These are phyloP conservation scores for Kluyveromyces sp. DNA, from an alignment of 1,139 yeast species.

Conservation along the genomic window DNA sequence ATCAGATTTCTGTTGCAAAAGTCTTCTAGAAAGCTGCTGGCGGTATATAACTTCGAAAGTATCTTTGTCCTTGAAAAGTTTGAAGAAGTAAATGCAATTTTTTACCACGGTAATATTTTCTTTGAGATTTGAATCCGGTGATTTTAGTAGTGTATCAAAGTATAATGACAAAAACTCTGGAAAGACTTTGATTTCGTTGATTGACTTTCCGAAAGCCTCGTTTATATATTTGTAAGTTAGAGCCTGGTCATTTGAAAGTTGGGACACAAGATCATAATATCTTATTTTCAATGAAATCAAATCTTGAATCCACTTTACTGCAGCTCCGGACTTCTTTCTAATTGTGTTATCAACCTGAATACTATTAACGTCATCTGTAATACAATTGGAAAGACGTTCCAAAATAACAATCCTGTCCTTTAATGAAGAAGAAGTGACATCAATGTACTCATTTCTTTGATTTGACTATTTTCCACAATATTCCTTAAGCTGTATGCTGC, in stretches of 20 bases:
- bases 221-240: conserved; percentile 50
- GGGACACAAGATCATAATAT: conserved; percentile 40
- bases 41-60: conserved; percentile 81
- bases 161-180: conserved; percentile 70
- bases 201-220: conserved; percentile 52
- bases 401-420: conserved; percentile 15
- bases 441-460: conserved; percentile 2
- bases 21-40: conserved; percentile 79
- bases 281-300: conserved; percentile 49
- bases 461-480: conserved; percentile 4
- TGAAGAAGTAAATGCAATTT: conserved; percentile 53
- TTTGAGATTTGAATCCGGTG: too few relatives aligned
- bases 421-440: conserved; percentile 14
- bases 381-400: conserved; percentile 40
- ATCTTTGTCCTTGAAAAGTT: conserved; percentile 75
- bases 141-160: conserved; percentile 40
- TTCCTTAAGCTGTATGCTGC: conserved; percentile 3
- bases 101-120: too few relatives aligned
- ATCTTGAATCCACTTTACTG: conserved; percentile 63
- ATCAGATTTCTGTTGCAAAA: conserved; percentile 51
- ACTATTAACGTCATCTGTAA: conserved; percentile 36
- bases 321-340: conserved; percentile 37
- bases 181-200: conserved; percentile 49
- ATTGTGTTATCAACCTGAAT: conserved; percentile 11
- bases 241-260: conserved; percentile 44